A percentile compares a stretch with the other conserved stretches of the same genome.
These are phyloP conservation scores for Allantophomopsis lycopodina DNA, from an alignment of 2,329 filamentous ascomycete genomes.

Conservation along the genomic window DNA sequence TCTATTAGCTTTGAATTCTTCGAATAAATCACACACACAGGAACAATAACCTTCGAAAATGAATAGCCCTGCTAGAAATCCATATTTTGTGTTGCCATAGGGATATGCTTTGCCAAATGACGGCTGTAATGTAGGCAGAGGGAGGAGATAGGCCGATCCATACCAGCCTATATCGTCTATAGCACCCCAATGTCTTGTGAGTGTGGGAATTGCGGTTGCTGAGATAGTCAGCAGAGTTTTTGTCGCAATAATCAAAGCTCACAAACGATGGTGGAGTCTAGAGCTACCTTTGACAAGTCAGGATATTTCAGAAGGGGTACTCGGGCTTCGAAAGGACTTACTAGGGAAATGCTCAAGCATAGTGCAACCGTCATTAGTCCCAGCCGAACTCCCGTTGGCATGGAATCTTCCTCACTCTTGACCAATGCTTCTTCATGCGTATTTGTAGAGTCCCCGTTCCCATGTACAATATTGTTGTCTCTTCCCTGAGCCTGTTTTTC, in stretches of 20 bases:
- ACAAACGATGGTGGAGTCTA: slow-evolving; percentile 2
- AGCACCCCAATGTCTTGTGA: slow-evolving; percentile 34
- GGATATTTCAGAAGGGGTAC: background rate
- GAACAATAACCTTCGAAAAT: background rate
- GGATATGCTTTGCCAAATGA: background rate
- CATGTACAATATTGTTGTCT: background rate
- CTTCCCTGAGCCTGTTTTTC: background rate
- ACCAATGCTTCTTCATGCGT: background rate
- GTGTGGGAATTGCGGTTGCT: slow-evolving; percentile 26
- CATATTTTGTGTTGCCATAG: background rate
- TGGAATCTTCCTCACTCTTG: background rate
- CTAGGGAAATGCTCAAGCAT: slow-evolving; percentile 1
- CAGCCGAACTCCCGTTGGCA: background rate
- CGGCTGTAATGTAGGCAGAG: slow-evolving; percentile 11
- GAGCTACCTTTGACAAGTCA: slow-evolving; percentile 1
- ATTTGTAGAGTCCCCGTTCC: background rate
- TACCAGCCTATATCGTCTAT: slow-evolving; percentile 42
- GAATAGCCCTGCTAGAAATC: background rate
- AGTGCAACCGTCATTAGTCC: background rate
- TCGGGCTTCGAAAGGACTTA: background rate
- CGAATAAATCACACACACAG: no score
- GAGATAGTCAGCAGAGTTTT: background rate
- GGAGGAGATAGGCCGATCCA: slow-evolving; percentile 31
- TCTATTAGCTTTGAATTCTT: slow-evolving; percentile 29
- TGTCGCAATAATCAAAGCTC: background rate